phyloP scores from a whole-genome alignment of 2,329 filamentous ascomycete species.

The Shiraia sp. region DNA sequence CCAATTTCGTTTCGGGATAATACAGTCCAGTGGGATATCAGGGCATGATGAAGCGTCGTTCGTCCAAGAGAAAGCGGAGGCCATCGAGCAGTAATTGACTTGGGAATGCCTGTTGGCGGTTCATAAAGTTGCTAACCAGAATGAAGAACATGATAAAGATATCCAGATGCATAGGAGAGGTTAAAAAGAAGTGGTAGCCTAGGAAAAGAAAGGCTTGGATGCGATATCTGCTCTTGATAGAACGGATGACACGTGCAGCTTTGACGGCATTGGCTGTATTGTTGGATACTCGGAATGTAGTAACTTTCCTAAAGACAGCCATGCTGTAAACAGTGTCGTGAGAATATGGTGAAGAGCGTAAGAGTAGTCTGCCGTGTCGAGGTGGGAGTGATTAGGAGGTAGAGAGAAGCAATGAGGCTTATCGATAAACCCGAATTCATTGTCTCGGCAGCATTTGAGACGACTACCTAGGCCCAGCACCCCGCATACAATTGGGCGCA shows the following conservation, averaged over 20 bases:
- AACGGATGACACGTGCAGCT: conserved; percentile 30
- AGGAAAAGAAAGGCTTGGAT: conserved; percentile 38
- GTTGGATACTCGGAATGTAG: conserved; percentile 15
- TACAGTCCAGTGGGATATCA: too few species aligned
- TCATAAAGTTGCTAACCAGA: conserved; percentile 43
- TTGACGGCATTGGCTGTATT: conserved; percentile 23
- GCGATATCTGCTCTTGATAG: conserved; percentile 34
- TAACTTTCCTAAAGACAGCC: conserved; percentile 16
- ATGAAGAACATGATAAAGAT: conserved; percentile 41
- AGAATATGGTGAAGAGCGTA: neutral
- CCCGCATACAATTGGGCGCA: too few species aligned
- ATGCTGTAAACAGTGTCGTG: too few species aligned
- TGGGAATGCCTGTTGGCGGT: conserved; percentile 34
- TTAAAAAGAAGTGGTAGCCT: conserved; percentile 40
- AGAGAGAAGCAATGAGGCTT: conserved; percentile 1
- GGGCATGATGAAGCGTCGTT: conserved; percentile 29
- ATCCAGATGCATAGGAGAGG: conserved; percentile 34
- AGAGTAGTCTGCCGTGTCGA: conserved; percentile 4
- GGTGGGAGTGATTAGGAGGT: conserved; percentile 1
- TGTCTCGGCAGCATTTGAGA: too few species aligned
- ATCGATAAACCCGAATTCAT: conserved; percentile 10
- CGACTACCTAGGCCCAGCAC: too few species aligned
- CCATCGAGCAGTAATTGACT: conserved; percentile 31
- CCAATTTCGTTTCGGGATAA: too few species aligned
- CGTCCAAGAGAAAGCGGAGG: conserved; percentile 30